phyloP scores from a whole-genome alignment of 768 basidiomycete species.

The Rhodotorula toruloides region DNA sequence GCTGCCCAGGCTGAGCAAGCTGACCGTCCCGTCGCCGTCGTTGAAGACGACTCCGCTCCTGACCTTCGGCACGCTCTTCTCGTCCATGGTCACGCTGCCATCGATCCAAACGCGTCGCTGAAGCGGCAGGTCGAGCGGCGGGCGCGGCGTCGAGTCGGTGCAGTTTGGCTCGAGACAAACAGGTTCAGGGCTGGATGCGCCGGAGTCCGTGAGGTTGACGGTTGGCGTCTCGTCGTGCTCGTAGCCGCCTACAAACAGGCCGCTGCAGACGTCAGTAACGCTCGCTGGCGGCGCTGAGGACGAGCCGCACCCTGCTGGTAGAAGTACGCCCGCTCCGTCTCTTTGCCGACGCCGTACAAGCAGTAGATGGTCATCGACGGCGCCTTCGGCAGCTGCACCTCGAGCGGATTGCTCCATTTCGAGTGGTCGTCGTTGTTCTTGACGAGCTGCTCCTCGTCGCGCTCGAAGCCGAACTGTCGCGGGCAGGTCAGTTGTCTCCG shows the following conservation, averaged over 20 bases:
- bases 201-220: neutral
- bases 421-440: slow-evolving; percentile 65
- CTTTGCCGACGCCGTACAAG: slow-evolving; percentile 88
- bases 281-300: too few species aligned
- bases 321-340: slow-evolving; percentile 51
- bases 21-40: slow-evolving; percentile 93
- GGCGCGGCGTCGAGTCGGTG: slow-evolving; percentile 46
- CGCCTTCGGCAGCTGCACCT: slow-evolving; percentile 64
- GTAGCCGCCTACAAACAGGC: slow-evolving; percentile 59
- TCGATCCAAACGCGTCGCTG: slow-evolving; percentile 76
- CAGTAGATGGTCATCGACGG: slow-evolving; percentile 90
- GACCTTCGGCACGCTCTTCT: slow-evolving; percentile 27
- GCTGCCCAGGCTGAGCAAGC: slow-evolving; percentile 75
- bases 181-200: neutral
- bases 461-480: slow-evolving; percentile 65
- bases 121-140: slow-evolving; percentile 56
- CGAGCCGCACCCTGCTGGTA: slow-evolving; percentile 11
- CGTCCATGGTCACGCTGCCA: slow-evolving; percentile 63
- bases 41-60: slow-evolving; percentile 76
- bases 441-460: slow-evolving; percentile 60
- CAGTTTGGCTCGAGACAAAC: slow-evolving; percentile 55
- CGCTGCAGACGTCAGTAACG: neutral
- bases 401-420: slow-evolving; percentile 75
- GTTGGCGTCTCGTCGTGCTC: slow-evolving; percentile 58
- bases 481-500: neutral